Base-by-base conservation (phyloP, 768 basidiomycete genomes). In the Termitomyces heimii region DNA sequence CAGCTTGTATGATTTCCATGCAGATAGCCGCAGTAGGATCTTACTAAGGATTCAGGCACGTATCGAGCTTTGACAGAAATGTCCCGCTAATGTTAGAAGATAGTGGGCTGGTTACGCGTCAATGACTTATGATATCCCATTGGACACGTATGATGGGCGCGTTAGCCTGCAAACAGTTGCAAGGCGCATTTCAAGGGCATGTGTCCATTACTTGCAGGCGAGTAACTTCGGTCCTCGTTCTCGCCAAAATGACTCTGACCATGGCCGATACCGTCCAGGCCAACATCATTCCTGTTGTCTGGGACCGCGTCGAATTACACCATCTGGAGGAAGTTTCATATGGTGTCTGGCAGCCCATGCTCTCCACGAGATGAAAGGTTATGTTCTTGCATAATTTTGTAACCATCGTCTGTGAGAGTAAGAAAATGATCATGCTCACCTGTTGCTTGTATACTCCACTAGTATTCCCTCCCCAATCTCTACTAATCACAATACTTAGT, bases 281-380 rank as follows among this genome's bases (percentile, higher is more conserved):
- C 9, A 88, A 88, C 67, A 77, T 80, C 56, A 83, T 89, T 63
- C 86, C 86, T 26, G 78, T 88, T 59, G 77, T 79, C 20, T 85
- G 83, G 82, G 82, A 87, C 68, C 79, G 82, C 54, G 81, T 89
- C 37, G 77, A 84, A 56, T 76, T 90, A 49, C 85, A 86, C 67
- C 82, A 87, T 62, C 73, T 90, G 60, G 88, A 89, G 69, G 88
- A 89, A 68, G 71, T 84, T 26, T 71, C 81, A 0, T 76, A 81
- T 59, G 88, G 88, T 57, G 79, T 82, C 53, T 90, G 88, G 88
- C 85, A 86, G 66, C 86, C 87, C 43, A 85, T 87, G 78, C 70
- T 83, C 29, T 77, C 78, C 18, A 54, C 59, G 32, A 58, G 62
- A 47, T 62, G 29, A 62, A 29, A 32, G 26, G 1, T 14, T 13